Conservation (phyloP, 1,284 basidiomycete genomes). For the Heimioporus punctisporus region DNA sequence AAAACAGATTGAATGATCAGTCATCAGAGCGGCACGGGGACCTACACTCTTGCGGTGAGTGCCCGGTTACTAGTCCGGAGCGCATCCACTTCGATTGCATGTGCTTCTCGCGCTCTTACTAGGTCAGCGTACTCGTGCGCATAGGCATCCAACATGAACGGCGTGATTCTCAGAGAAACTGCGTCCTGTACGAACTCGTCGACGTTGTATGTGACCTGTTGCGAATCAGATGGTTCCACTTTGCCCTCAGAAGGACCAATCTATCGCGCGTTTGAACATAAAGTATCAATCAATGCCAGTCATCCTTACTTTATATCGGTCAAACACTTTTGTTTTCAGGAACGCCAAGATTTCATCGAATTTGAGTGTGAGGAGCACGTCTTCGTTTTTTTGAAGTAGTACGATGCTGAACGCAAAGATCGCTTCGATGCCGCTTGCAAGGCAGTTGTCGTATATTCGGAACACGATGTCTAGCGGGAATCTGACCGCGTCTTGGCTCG, state of each 20-base stretch:
- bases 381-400: constrained; percentile 89
- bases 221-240: constrained; percentile 32
- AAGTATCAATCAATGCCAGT: neutral
- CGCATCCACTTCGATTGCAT: constrained; percentile 80
- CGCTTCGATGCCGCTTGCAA: constrained; percentile 97
- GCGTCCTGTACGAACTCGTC: constrained; percentile 89
- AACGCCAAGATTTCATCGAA: constrained; percentile 90
- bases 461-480: constrained; percentile 96
- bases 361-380: constrained; percentile 73
- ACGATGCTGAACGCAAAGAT: constrained; percentile 95
- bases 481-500: constrained; percentile 44
- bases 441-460: constrained; percentile 93
- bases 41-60: constrained; percentile 81
- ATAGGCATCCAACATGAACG: constrained; percentile 92
- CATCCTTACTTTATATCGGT: constrained; percentile 67
- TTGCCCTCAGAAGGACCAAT: constrained; percentile 22
- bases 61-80: constrained; percentile 79
- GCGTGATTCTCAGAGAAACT: constrained; percentile 80
- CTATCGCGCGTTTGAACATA: constrained; percentile 13
- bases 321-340: constrained; percentile 82
- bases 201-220: constrained; percentile 54
- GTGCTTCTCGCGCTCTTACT: constrained; percentile 69
- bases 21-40: constrained; percentile 10
- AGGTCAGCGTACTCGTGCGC: constrained; percentile 86
- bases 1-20: constrained; percentile 2